Percentiles rank a stretch among this genome's conserved stretches.
Evolutionary conservation across 164 flowering plant species (phyloP).

Genomic region (Kingdonia uniflora): DNA sequence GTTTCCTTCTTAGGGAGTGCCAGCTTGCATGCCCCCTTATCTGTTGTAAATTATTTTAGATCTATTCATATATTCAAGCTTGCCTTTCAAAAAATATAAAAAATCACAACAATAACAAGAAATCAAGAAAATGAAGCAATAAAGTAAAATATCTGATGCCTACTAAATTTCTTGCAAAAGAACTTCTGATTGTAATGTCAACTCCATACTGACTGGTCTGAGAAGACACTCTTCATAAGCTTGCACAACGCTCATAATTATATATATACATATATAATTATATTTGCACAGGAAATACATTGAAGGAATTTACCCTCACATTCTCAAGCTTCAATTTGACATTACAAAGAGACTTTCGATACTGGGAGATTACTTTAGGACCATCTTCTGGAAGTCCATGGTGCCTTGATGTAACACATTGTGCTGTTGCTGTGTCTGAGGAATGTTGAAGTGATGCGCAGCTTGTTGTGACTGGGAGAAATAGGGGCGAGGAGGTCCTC

Average conservation of each 20-base stretch:
- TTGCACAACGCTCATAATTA: constrained; percentile 19
- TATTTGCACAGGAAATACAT: background rate
- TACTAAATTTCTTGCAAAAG: too few species aligned
- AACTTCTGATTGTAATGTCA: too few species aligned
- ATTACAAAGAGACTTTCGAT: constrained; percentile 1
- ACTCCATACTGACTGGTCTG: too few species aligned
- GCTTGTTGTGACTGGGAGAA: constrained; percentile 27
- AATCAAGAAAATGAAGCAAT: too few species aligned
- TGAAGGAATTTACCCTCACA: constrained; percentile 1
- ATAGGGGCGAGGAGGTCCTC: constrained; percentile 37
- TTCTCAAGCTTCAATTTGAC: background rate
- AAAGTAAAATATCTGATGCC: too few species aligned
- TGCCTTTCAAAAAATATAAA: too few species aligned
- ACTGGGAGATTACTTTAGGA: constrained; percentile 2
- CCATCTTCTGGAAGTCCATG: constrained; percentile 43
- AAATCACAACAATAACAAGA: too few species aligned
- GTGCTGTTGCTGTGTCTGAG: constrained; percentile 31
- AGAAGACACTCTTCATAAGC: constrained; percentile 13
- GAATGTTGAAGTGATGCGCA: constrained; percentile 31
- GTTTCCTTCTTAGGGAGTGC: too few species aligned
- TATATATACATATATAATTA: constrained; percentile 17
- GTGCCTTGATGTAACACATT: constrained; percentile 39
- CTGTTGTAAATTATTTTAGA: too few species aligned
- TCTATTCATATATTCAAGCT: too few species aligned
- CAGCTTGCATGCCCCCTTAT: too few species aligned